Percentiles rank a stretch among this genome's conserved stretches.
Evolutionary conservation across 805 yeast genomes (phyloP).

Genomic region (Blastobotrys mokoenaii): DNA sequence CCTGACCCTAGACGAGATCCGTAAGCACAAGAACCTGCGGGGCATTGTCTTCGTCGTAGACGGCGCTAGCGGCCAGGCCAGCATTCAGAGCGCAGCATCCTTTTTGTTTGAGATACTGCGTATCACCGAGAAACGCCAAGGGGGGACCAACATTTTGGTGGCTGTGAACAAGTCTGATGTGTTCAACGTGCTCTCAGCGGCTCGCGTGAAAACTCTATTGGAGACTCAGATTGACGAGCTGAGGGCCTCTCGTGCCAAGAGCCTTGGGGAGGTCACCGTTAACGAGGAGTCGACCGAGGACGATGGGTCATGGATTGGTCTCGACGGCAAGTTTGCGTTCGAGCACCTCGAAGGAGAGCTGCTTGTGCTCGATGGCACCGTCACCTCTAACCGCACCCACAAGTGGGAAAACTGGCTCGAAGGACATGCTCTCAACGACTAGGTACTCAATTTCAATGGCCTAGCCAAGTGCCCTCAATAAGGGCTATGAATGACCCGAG

Average conservation of each 20-base stretch:
- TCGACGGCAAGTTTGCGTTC: slow-evolving; percentile 46
- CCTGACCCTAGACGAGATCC: slow-evolving; percentile 40
- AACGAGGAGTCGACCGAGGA: slow-evolving; percentile 30
- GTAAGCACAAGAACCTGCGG: slow-evolving; percentile 38
- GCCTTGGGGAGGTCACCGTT: slow-evolving; percentile 35
- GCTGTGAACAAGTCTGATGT: slow-evolving; percentile 83
- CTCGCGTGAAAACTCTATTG: slow-evolving; percentile 48
- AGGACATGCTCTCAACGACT: slow-evolving; percentile 60
- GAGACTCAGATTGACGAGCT: slow-evolving; percentile 56
- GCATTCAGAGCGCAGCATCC: slow-evolving; percentile 46
- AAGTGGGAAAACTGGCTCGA: slow-evolving; percentile 75
- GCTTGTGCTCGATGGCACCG: slow-evolving; percentile 57
- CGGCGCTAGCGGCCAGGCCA: slow-evolving; percentile 46
- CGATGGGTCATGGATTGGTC: slow-evolving; percentile 35
- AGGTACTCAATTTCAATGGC: no score
- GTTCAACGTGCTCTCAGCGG: slow-evolving; percentile 70
- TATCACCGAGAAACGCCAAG: slow-evolving; percentile 53
- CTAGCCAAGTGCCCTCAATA: no score
- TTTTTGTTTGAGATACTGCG: slow-evolving; percentile 52
- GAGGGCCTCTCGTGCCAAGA: slow-evolving; percentile 40
- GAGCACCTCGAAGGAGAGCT: slow-evolving; percentile 64
- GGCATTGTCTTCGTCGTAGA: slow-evolving; percentile 79
- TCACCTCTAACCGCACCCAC: slow-evolving; percentile 43
- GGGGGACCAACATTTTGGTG: slow-evolving; percentile 65
- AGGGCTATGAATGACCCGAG: no score